Percentiles rank a stretch among this genome's conserved stretches.
phyloP scores from a whole-genome alignment of 169 alveolate genomes.

The Cryptosporidium tyzzeri region DNA sequence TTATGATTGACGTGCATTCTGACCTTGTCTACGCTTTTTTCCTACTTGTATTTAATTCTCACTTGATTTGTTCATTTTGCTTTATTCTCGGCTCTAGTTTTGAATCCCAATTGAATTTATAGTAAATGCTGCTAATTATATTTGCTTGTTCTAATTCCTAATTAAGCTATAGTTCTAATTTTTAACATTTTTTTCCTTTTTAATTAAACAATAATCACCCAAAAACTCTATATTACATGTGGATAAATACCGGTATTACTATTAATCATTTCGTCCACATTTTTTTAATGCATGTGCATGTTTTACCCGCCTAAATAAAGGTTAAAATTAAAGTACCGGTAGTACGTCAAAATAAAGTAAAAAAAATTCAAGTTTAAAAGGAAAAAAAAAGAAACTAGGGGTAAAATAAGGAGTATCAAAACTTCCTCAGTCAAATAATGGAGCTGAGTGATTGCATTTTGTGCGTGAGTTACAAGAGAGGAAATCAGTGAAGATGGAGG shows the following conservation, averaged over 20 bases:
- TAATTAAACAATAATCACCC: background rate
- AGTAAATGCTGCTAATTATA: background rate
- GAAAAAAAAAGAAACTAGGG: background rate
- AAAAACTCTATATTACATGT: background rate
- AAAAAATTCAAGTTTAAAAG: background rate
- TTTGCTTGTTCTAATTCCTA: no score
- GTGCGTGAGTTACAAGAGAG: background rate
- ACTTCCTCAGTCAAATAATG: background rate
- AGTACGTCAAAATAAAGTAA: background rate
- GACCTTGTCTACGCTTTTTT: background rate
- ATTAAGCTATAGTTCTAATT: no score
- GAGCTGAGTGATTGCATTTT: background rate
- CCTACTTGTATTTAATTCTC: background rate
- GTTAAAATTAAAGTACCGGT: slow-evolving; percentile 19
- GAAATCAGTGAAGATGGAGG: background rate
- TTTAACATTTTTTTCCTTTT: no score
- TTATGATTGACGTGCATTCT: no score
- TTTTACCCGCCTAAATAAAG: slow-evolving; percentile 20
- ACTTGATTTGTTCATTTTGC: background rate
- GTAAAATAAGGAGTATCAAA: background rate
- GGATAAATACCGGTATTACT: background rate
- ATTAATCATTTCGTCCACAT: slow-evolving; percentile 6
- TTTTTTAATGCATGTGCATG: slow-evolving; percentile 47
- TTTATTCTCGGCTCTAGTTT: background rate
- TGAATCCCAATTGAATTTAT: background rate